phyloP scores from a whole-genome alignment of 208 protist species.

The Crithidia acanthocephali region DNA sequence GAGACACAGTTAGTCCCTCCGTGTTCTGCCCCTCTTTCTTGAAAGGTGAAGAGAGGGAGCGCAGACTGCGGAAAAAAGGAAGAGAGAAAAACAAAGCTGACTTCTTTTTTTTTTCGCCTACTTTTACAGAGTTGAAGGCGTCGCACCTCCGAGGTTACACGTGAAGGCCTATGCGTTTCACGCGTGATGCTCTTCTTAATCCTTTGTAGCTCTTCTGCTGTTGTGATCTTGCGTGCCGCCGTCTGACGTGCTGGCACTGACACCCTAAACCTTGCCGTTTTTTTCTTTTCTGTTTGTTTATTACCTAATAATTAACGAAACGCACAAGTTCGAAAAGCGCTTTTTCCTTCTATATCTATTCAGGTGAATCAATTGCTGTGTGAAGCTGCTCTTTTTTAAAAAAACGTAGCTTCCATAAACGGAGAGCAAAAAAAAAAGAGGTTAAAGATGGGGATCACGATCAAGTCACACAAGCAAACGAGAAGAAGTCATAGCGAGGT shows the following conservation, averaged over 20 bases:
- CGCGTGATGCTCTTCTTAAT: too few relatives aligned
- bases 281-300: constrained; percentile 1
- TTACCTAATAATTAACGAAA: constrained; percentile 3
- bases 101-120: neutral
- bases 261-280: neutral
- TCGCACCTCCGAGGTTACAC: too few relatives aligned
- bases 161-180: too few relatives aligned
- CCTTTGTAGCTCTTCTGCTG: too few relatives aligned
- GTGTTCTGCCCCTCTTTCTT: too few relatives aligned
- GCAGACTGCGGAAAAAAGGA: neutral
- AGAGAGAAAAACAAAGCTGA: neutral
- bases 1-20: too few relatives aligned
- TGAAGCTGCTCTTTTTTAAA: neutral
- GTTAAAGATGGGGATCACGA: neutral
- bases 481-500: neutral
- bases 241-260: too few relatives aligned
- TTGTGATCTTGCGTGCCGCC: too few relatives aligned
- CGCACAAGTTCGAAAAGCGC: neutral
- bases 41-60: too few relatives aligned
- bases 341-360: neutral
- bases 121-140: too few relatives aligned
- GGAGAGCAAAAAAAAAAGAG: neutral
- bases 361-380: neutral
- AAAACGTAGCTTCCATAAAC: neutral
- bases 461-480: neutral